Evolutionary conservation across 1,139 yeast genomes (phyloP).

Genomic region (Pichia sp.): DNA sequence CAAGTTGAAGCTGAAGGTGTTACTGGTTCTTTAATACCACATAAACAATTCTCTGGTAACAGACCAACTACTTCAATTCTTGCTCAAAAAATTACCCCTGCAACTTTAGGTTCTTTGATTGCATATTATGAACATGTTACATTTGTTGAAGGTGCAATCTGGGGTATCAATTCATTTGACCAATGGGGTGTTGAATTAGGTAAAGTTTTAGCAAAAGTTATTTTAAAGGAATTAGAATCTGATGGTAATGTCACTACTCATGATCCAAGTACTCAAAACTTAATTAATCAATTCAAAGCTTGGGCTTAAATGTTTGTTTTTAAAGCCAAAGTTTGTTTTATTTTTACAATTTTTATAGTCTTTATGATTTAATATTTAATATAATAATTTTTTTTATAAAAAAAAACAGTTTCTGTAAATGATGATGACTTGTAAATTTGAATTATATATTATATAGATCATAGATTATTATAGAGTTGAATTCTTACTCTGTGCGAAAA

Average conservation of each 20-base stretch:
- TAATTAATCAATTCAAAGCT: slow-evolving; percentile 89
- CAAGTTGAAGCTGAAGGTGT: slow-evolving; percentile 90
- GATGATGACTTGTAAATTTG: no score
- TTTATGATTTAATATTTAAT: background rate
- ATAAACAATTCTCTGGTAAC: slow-evolving; percentile 94
- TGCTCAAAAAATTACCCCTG: slow-evolving; percentile 94
- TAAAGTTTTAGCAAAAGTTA: slow-evolving; percentile 93
- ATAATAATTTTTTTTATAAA: no score
- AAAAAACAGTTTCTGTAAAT: no score
- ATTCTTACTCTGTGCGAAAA: no score
- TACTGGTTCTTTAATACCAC: slow-evolving; percentile 78
- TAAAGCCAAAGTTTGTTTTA: background rate
- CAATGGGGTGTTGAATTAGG: slow-evolving; percentile 99
- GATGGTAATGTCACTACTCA: slow-evolving; percentile 54
- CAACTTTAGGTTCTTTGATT: slow-evolving; percentile 89
- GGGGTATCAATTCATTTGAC: slow-evolving; percentile 99
- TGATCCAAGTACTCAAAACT: slow-evolving; percentile 85
- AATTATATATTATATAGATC: no score
- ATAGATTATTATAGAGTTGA: no score
- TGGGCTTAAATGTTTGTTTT: slow-evolving; percentile 48
- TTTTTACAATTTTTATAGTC: background rate
- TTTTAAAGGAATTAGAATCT: slow-evolving; percentile 79
- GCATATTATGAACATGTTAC: slow-evolving; percentile 97
- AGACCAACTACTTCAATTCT: slow-evolving; percentile 97
- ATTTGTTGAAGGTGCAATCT: slow-evolving; percentile 95